Percentiles rank a stretch among this genome's conserved stretches.
These are phyloP conservation scores for Eutrema japonicum DNA, from an alignment of 345 rosid species.

Conservation along the genomic window DNA sequence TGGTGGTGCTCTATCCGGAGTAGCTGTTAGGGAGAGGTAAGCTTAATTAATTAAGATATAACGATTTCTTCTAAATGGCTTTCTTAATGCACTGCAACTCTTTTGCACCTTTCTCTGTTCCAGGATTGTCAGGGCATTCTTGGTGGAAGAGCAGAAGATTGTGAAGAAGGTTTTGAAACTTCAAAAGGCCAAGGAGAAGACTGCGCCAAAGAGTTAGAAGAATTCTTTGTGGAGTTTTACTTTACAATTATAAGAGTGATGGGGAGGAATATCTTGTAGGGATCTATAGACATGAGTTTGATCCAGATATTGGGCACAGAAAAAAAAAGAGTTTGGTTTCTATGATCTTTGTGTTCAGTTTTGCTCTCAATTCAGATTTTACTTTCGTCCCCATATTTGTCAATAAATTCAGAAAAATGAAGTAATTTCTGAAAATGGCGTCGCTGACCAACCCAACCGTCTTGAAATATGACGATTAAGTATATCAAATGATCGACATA, in stretches of 20 bases:
- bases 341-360: neutral
- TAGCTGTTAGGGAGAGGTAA: constrained; percentile 82
- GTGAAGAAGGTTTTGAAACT: constrained; percentile 75
- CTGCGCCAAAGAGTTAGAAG: constrained; percentile 50
- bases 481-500: neutral
- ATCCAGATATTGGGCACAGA: constrained; percentile 21
- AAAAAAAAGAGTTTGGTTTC: neutral
- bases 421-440: neutral
- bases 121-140: constrained; percentile 69
- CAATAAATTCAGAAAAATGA: neutral
- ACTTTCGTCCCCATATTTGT: neutral
- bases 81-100: neutral
- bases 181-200: constrained; percentile 64
- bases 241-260: neutral
- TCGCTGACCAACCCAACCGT: neutral
- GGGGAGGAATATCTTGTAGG: constrained; percentile 8
- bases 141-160: constrained; percentile 80
- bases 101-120: neutral
- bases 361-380: neutral
- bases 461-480: too few relatives aligned
- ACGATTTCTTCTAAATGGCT: neutral
- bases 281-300: constrained; percentile 12
- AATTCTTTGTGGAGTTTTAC: neutral
- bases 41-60: neutral
- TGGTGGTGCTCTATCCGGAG: constrained; percentile 79